Percentiles rank a stretch among this genome's conserved stretches.
Evolutionary conservation across 1,284 basidiomycete genomes (phyloP).

Genomic region (Tylopilus orsonianus): DNA sequence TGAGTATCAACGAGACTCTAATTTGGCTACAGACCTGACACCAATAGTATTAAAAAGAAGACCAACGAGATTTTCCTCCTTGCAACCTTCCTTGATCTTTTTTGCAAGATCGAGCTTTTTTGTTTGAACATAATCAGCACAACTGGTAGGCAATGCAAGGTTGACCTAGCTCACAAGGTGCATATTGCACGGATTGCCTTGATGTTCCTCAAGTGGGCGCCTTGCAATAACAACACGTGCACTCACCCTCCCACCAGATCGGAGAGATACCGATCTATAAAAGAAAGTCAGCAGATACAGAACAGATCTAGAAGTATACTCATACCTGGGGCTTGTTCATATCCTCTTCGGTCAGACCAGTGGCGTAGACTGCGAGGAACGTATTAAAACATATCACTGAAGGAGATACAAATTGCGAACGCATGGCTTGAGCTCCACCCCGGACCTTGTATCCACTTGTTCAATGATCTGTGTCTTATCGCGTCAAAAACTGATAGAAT

Average conservation of each 20-base stretch:
- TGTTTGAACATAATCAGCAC: conserved; percentile 8
- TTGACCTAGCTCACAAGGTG: conserved; percentile 56
- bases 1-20: not conserved
- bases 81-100: conserved; percentile 75
- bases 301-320: conserved; percentile 2
- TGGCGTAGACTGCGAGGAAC: conserved; percentile 64
- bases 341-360: conserved; percentile 74
- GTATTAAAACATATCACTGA: conserved; percentile 4
- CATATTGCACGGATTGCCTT: conserved; percentile 81
- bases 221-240: conserved; percentile 1
- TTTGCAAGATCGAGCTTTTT: conserved; percentile 73
- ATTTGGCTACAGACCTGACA: conserved; percentile 53
- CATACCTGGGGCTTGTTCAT: conserved; percentile 78
- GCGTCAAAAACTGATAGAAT: not conserved
- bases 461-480: not conserved
- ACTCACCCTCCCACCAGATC: conserved; percentile 84
- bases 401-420: conserved; percentile 44
- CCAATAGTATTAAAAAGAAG: conserved; percentile 81
- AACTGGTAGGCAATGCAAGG: not conserved
- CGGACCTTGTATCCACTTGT: conserved; percentile 44
- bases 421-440: conserved; percentile 81
- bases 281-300: conserved; percentile 4
- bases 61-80: conserved; percentile 73
- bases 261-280: conserved; percentile 78
- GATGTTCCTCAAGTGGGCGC: conserved; percentile 7